phyloP scores from a whole-genome alignment of 2,329 filamentous ascomycete species.

The Colletotrichum cuscutae region DNA sequence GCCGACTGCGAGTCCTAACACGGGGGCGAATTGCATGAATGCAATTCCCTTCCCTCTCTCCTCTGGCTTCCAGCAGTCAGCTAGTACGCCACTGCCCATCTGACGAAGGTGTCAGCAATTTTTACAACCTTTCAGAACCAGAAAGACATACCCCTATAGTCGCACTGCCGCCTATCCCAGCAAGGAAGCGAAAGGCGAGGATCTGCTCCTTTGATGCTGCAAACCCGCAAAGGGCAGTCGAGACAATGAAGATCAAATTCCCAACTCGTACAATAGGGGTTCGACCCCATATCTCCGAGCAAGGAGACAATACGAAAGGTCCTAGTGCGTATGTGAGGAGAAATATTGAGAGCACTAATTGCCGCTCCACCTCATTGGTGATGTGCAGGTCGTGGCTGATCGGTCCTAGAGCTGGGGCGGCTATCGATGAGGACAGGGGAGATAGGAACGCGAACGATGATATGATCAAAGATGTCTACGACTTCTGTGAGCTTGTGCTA shows the following conservation, averaged over 20 bases:
- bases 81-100: conserved; percentile 57
- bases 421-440: conserved; percentile 60
- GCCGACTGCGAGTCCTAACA: conserved; percentile 52
- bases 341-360: conserved; percentile 58
- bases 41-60: conserved; percentile 54
- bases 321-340: conserved; percentile 58
- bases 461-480: conserved; percentile 52
- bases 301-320: conserved; percentile 53
- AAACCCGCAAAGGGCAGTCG: conserved; percentile 55
- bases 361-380: conserved; percentile 47
- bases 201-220: conserved; percentile 50
- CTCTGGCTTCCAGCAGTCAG: conserved; percentile 57
- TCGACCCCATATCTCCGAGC: conserved; percentile 54
- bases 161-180: conserved; percentile 64
- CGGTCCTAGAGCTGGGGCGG: conserved; percentile 43
- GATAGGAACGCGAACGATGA: conserved; percentile 63
- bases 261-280: conserved; percentile 48
- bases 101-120: conserved; percentile 52
- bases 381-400: conserved; percentile 56
- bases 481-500: background rate
- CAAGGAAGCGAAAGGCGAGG: conserved; percentile 56
- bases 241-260: conserved; percentile 46
- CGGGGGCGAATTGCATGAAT: conserved; percentile 50
- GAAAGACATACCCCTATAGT: conserved; percentile 56
- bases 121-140: background rate